phyloP scores from a whole-genome alignment of 495 filamentous ascomycete species.

The Clohesyomyces aquaticus region DNA sequence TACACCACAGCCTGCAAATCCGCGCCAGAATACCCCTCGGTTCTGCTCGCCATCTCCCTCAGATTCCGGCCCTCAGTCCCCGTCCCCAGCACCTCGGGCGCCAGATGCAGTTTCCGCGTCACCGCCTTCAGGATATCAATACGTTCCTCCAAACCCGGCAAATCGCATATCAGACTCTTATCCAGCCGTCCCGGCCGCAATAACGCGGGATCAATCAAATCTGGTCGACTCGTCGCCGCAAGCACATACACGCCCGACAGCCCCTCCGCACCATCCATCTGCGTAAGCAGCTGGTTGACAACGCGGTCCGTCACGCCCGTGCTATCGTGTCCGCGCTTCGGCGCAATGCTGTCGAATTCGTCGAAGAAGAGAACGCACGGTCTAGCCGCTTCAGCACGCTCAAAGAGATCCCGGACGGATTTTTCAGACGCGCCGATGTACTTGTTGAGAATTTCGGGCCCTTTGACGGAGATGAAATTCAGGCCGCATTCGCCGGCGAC shows the following conservation, averaged over 20 bases:
- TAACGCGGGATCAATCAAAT: conserved; percentile 92
- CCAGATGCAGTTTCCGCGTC: conserved; percentile 74
- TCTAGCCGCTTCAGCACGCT: conserved; percentile 82
- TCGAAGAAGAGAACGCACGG: conserved; percentile 97
- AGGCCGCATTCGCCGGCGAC: conserved; percentile 95
- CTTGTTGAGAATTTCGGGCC: conserved; percentile 97
- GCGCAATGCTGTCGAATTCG: conserved; percentile 96
- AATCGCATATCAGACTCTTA: conserved; percentile 86
- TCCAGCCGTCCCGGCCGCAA: conserved; percentile 87
- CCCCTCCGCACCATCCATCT: conserved; percentile 98
- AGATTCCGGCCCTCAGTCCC: conserved; percentile 56
- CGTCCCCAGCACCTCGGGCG: conserved; percentile 56
- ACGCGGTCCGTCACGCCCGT: conserved; percentile 98
- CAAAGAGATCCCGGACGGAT: conserved; percentile 90
- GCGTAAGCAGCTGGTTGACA: conserved; percentile 95
- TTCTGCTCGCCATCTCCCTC: conserved; percentile 70
- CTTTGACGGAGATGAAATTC: conserved; percentile 98
- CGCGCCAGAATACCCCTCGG: conserved; percentile 91
- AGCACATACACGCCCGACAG: conserved; percentile 93
- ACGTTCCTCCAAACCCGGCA: conserved; percentile 77
- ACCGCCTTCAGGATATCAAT: conserved; percentile 85
- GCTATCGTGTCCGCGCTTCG: conserved; percentile 93
- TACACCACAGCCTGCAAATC: conserved; percentile 94
- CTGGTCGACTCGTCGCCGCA: conserved; percentile 86
- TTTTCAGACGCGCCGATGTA: conserved; percentile 98